Conservation (phyloP, 768 basidiomycete genomes). For the Boletus sp. region DNA sequence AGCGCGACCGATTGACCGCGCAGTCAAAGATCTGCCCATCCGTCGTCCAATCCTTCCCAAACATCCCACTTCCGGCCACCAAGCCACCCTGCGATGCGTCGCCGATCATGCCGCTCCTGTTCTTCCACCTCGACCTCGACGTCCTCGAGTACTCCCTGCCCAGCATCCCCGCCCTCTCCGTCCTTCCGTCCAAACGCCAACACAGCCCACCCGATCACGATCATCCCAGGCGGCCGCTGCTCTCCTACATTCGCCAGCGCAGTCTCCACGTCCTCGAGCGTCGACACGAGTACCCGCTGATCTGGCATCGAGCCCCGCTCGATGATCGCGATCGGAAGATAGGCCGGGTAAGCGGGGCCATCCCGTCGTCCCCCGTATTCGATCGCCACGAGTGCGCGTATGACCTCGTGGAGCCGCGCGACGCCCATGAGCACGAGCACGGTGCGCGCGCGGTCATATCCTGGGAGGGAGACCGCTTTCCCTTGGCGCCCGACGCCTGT, state of each 20-base stretch:
- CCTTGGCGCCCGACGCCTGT: slow-evolving; percentile 92
- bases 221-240: slow-evolving; percentile 95
- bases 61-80: slow-evolving; percentile 57
- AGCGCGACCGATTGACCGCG: neutral
- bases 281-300: slow-evolving; percentile 81
- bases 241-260: slow-evolving; percentile 76
- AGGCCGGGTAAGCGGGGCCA: slow-evolving; percentile 64
- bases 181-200: slow-evolving; percentile 49
- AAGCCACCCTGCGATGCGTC: slow-evolving; percentile 61
- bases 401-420: slow-evolving; percentile 73
- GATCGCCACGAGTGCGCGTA: slow-evolving; percentile 52
- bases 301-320: slow-evolving; percentile 95
- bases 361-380: slow-evolving; percentile 41
- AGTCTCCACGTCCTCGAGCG: slow-evolving; percentile 64
- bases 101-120: slow-evolving; percentile 27
- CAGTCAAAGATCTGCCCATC: slow-evolving; percentile 33
- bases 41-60: slow-evolving; percentile 57
- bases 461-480: slow-evolving; percentile 78
- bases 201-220: slow-evolving; percentile 91
- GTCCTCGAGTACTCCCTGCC: slow-evolving; percentile 71
- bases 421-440: slow-evolving; percentile 94
- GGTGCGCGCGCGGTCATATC: slow-evolving; percentile 80
- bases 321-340: slow-evolving; percentile 87
- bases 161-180: slow-evolving; percentile 47
- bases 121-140: slow-evolving; percentile 32